Evolutionary conservation across 495 filamentous ascomycete species (phyloP).

Genomic region (Cudoniella acicularis): DNA sequence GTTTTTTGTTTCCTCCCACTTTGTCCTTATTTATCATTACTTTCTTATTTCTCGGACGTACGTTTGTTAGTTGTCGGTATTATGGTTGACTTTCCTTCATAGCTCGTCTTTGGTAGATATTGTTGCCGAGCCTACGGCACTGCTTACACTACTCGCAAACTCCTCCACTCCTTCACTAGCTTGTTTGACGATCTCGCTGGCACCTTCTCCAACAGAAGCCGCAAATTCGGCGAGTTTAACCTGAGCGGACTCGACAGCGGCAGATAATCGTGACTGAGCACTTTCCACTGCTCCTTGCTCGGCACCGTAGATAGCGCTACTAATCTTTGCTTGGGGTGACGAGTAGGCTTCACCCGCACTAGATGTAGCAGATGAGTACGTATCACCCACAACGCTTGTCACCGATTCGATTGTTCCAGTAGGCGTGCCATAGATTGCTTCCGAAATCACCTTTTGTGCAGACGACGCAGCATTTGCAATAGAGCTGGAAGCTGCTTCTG

Average conservation of each 20-base stretch:
- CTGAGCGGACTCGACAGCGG: slow-evolving; percentile 22
- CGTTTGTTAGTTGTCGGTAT: not conserved
- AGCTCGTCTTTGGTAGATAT: slow-evolving; percentile 19
- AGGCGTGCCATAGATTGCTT: slow-evolving; percentile 53
- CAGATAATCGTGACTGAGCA: slow-evolving; percentile 21
- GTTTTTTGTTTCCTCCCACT: not conserved
- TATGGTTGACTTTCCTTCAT: slow-evolving; percentile 9
- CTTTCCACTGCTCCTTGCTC: slow-evolving; percentile 30
- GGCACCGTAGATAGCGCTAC: slow-evolving; percentile 16
- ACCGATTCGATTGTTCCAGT: slow-evolving; percentile 42
- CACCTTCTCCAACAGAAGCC: slow-evolving; percentile 20
- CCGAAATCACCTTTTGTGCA: slow-evolving; percentile 45
- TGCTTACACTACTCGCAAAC: slow-evolving; percentile 25
- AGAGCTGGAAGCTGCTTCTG: slow-evolving; percentile 43
- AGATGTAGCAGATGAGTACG: slow-evolving; percentile 38
- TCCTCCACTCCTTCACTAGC: slow-evolving; percentile 28
- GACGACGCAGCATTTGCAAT: slow-evolving; percentile 22
- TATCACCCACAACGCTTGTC: slow-evolving; percentile 18
- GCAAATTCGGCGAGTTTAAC: slow-evolving; percentile 24
- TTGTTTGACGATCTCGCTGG: slow-evolving; percentile 12
- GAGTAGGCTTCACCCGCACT: slow-evolving; percentile 39
- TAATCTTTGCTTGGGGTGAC: slow-evolving; percentile 28
- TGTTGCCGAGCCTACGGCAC: slow-evolving; percentile 15
- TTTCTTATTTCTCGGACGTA: not conserved
- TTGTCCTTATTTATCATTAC: not conserved